Evolutionary conservation across 2,329 filamentous ascomycete genomes (phyloP).

Genomic region (Venturia oleaginea): DNA sequence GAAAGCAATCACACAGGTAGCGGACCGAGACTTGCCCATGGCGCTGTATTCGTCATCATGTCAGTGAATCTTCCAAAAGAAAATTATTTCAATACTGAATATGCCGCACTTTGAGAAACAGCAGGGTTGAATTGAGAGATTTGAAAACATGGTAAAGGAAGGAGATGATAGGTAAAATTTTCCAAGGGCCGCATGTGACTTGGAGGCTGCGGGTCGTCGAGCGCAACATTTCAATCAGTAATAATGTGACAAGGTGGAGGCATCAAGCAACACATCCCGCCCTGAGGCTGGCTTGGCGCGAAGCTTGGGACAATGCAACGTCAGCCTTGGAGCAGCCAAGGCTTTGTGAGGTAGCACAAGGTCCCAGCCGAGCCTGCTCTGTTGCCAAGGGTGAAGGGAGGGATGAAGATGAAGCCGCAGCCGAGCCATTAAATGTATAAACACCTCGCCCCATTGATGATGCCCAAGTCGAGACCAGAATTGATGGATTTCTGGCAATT

Average conservation of each 20-base stretch:
- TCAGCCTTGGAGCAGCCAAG: not conserved
- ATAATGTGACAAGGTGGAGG: not conserved
- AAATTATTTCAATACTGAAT: not conserved
- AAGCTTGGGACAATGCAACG: not conserved
- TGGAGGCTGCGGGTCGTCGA: not conserved
- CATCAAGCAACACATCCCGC: not conserved
- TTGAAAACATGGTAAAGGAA: not conserved
- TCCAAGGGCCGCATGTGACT: not conserved
- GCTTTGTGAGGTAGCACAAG: not conserved
- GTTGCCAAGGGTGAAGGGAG: not conserved
- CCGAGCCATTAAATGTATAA: no score
- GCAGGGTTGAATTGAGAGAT: not conserved
- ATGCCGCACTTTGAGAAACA: not conserved
- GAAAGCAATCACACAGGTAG: constrained; percentile 75
- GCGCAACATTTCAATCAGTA: not conserved
- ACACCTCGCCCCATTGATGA: no score
- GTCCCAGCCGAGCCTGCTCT: not conserved
- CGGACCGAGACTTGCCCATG: constrained; percentile 92
- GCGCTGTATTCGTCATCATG: constrained; percentile 49
- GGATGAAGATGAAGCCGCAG: not conserved
- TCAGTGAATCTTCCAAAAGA: not conserved
- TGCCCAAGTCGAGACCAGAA: not conserved
- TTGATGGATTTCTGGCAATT: not conserved
- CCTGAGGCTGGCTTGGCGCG: not conserved
- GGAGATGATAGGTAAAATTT: not conserved